A percentile compares a stretch with the other conserved stretches of the same genome.
Conservation (phyloP, 1,284 basidiomycete species). For the Tylopilus sp. region DNA sequence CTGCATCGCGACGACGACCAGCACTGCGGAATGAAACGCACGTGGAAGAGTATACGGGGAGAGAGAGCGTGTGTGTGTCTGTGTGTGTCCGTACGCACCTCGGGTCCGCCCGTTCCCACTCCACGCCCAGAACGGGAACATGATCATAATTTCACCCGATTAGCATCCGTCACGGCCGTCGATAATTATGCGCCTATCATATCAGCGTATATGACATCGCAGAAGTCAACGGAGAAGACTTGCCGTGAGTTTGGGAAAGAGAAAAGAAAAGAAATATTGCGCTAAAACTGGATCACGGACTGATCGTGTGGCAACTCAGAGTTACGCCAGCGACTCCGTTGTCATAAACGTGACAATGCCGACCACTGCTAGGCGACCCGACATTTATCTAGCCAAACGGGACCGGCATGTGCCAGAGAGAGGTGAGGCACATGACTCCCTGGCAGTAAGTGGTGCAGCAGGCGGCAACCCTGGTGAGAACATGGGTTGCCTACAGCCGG, state of each 20-base stretch:
- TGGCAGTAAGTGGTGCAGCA: not conserved
- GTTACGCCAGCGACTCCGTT: no score
- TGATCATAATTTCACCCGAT: conserved; percentile 1
- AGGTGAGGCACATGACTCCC: not conserved
- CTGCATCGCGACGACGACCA: conserved; percentile 7
- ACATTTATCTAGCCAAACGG: not conserved
- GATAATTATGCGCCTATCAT: conserved; percentile 11
- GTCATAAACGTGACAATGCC: not conserved
- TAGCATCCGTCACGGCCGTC: conserved; percentile 12
- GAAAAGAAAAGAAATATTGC: not conserved
- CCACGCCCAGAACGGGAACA: conserved; percentile 1
- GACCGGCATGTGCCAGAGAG: not conserved
- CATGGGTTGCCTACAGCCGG: not conserved
- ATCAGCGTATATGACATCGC: conserved; percentile 6
- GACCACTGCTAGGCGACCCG: not conserved
- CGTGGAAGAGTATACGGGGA: conserved; percentile 3
- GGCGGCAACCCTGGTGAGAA: conserved; percentile 12
- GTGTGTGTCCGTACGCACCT: not conserved
- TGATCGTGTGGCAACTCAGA: conserved; percentile 10
- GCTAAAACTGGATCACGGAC: not conserved
- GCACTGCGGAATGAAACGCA: conserved; percentile 21
- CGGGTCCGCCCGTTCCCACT: conserved; percentile 10
- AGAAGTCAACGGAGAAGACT: not conserved
- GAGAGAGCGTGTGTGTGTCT: not conserved
- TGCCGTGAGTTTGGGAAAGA: not conserved